Evolutionary conservation across 1,284 basidiomycete species (phyloP).

Genomic region (Ustilago bromivora): DNA sequence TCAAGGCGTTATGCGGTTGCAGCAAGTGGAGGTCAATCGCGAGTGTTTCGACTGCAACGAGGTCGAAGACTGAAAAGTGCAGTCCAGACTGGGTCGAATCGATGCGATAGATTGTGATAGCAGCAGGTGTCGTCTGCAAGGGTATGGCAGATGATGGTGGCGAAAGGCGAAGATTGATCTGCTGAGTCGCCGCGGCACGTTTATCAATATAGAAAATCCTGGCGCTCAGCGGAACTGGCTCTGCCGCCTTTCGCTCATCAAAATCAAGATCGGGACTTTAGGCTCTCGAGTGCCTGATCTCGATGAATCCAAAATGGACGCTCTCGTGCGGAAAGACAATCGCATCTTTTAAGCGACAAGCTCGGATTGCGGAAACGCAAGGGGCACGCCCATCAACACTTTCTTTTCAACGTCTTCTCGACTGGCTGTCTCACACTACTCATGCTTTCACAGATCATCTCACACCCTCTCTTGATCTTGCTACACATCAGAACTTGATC

Average conservation of each 20-base stretch:
- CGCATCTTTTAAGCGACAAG: slow-evolving; percentile 3
- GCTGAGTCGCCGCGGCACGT: slow-evolving; percentile 7
- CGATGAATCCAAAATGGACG: background rate
- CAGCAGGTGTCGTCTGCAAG: slow-evolving; percentile 46
- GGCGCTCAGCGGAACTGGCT: slow-evolving; percentile 1
- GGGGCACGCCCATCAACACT: slow-evolving; percentile 39
- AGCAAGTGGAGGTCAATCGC: slow-evolving; percentile 4
- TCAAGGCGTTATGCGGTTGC: background rate
- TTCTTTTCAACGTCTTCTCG: slow-evolving; percentile 14
- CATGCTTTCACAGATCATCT: background rate
- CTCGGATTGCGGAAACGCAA: slow-evolving; percentile 36
- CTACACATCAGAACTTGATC: background rate
- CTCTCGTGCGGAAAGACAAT: slow-evolving; percentile 28
- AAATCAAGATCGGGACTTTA: background rate
- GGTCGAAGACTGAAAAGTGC: slow-evolving; percentile 4
- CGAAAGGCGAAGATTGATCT: slow-evolving; percentile 37
- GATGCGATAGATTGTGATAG: slow-evolving; percentile 29
- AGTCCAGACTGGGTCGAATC: slow-evolving; percentile 10
- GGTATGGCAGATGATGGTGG: slow-evolving; percentile 52
- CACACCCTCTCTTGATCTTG: too few species aligned
- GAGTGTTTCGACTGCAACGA: slow-evolving; percentile 12
- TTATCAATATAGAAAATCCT: slow-evolving; percentile 22
- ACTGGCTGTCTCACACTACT: background rate
- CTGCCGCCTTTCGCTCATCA: background rate
- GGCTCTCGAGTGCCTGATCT: background rate